These are phyloP conservation scores for Nakazawaea wickerhamii DNA, from an alignment of 805 yeast species.

Conservation along the genomic window DNA sequence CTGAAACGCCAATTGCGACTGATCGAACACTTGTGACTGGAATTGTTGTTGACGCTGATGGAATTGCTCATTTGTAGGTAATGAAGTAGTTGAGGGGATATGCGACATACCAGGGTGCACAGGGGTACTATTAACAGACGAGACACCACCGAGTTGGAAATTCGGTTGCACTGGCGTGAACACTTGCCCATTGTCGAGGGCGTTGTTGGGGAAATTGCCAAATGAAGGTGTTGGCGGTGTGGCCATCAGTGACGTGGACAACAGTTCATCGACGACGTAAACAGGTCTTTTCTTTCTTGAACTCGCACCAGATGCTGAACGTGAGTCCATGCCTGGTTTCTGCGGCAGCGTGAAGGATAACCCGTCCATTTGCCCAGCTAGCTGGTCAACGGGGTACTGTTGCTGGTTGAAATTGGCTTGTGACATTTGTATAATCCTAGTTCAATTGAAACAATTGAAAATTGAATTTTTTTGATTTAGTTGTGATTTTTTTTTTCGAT, in stretches of 20 bases:
- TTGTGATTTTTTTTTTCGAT: too few relatives aligned
- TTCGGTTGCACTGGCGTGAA: constrained; percentile 1
- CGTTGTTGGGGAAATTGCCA: neutral
- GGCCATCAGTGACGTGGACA: constrained; percentile 1
- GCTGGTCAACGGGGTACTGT: constrained; percentile 4
- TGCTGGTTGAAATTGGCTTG: neutral
- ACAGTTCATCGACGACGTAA: constrained; percentile 12
- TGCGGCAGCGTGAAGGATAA: neutral
- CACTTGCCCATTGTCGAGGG: neutral
- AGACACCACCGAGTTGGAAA: neutral
- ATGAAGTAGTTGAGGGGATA: constrained; percentile 5
- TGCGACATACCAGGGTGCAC: neutral
- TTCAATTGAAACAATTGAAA: too few relatives aligned
- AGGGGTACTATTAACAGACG: neutral
- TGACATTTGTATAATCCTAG: neutral
- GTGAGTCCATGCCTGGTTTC: neutral
- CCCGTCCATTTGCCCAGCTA: constrained; percentile 1
- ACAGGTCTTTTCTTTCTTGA: constrained; percentile 11
- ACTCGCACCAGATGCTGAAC: neutral
- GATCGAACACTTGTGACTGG: constrained; percentile 10
- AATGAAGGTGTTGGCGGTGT: constrained; percentile 5
- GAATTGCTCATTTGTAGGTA: constrained; percentile 5
- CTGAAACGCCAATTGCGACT: constrained; percentile 4
- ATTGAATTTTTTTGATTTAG: too few relatives aligned
- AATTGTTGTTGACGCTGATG: constrained; percentile 4